Evolutionary conservation across 2,329 filamentous ascomycete genomes (phyloP).

Genomic region (Mollisia scopiformis): DNA sequence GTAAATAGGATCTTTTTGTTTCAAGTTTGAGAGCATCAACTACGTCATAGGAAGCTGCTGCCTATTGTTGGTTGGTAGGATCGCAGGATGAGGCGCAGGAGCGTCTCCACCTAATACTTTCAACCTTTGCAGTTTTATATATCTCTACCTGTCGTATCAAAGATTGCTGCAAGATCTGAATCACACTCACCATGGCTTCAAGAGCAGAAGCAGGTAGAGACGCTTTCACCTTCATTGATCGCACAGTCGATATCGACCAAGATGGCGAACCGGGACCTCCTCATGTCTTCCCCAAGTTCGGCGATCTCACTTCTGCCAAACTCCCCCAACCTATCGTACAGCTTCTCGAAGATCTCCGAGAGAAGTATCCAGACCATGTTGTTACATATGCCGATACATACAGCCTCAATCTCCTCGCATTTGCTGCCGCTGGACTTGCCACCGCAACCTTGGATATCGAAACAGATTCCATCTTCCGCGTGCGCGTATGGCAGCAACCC

Average conservation of each 20-base stretch:
- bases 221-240: conserved; percentile 10
- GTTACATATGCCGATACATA: conserved; percentile 9
- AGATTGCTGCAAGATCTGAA: neutral
- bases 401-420: conserved; percentile 10
- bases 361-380: conserved; percentile 7
- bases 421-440: conserved; percentile 5
- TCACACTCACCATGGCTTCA: conserved; percentile 5
- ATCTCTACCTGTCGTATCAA: neutral
- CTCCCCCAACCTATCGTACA: conserved; percentile 2
- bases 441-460: conserved; percentile 7
- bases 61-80: neutral
- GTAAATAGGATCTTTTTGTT: neutral
- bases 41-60: conserved; percentile 1
- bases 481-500: conserved; percentile 6
- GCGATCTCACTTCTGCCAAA: conserved; percentile 6
- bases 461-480: conserved; percentile 6
- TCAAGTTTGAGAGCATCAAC: neutral
- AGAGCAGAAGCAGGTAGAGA: neutral
- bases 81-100: neutral
- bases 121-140: neutral
- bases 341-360: conserved; percentile 7
- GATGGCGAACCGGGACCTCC: neutral
- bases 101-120: neutral
- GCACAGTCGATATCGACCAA: neutral
- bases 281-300: conserved; percentile 7